A percentile compares a stretch with the other conserved stretches of the same genome.
phyloP scores from a whole-genome alignment of 1,284 basidiomycete genomes.

The Malassezia pachydermatis region DNA sequence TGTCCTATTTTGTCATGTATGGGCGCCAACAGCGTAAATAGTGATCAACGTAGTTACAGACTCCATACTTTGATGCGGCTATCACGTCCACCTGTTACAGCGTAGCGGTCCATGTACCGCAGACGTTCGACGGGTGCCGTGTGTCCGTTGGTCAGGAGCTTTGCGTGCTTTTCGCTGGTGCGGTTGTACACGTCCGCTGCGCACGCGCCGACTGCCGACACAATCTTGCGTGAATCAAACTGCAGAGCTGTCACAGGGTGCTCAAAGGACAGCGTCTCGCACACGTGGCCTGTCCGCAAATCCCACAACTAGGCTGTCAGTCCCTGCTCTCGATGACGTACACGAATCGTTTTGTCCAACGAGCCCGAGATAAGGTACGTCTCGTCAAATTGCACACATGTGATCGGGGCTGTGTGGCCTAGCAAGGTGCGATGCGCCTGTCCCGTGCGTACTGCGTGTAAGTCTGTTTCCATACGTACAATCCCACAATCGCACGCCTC shows the following conservation, averaged over 20 bases:
- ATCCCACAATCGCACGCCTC: conserved; percentile 97
- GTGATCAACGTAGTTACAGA: conserved; percentile 53
- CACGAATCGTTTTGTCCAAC: conserved; percentile 67
- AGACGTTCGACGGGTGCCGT: conserved; percentile 76
- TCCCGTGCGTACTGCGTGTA: conserved; percentile 67
- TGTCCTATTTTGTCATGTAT: conserved; percentile 12
- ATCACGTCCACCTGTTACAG: conserved; percentile 82
- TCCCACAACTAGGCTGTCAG: conserved; percentile 62
- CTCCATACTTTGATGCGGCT: conserved; percentile 88
- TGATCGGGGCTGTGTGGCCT: conserved; percentile 88
- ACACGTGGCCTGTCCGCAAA: conserved; percentile 73
- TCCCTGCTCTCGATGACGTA: conserved; percentile 4
- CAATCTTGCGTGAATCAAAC: conserved; percentile 83
- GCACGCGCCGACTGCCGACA: conserved; percentile 87
- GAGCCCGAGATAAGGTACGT: conserved; percentile 80
- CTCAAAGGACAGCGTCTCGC: conserved; percentile 83
- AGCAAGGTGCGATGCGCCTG: conserved; percentile 86
- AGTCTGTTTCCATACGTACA: neutral
- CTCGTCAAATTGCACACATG: conserved; percentile 94
- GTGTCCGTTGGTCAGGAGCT: conserved; percentile 79
- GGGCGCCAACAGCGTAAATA: neutral
- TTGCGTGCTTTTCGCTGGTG: conserved; percentile 77
- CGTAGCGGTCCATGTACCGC: conserved; percentile 91
- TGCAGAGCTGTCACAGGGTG: conserved; percentile 82
- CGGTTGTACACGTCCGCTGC: conserved; percentile 92